phyloP scores from a whole-genome alignment of 1,284 basidiomycete species.

The Tylopilus sp. region DNA sequence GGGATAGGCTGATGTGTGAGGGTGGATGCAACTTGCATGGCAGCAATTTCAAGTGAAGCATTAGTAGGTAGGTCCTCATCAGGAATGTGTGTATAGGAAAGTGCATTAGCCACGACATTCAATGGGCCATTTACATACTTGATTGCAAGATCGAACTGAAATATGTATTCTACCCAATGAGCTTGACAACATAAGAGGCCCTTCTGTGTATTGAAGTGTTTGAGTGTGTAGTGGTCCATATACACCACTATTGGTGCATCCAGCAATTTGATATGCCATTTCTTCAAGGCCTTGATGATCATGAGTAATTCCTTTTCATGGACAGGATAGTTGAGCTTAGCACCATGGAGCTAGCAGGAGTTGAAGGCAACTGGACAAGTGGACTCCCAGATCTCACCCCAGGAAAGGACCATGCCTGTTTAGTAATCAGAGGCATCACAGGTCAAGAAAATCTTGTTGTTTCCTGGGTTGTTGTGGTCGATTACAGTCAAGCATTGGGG shows the following conservation, averaged over 20 bases:
- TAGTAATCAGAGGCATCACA: not conserved
- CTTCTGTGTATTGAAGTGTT: slow-evolving; percentile 14
- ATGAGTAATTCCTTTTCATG: slow-evolving; percentile 41
- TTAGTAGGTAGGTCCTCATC: too few relatives aligned
- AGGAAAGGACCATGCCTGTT: not conserved
- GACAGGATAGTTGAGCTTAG: slow-evolving; percentile 39
- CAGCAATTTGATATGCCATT: slow-evolving; percentile 37
- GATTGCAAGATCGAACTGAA: not conserved
- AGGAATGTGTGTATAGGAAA: too few relatives aligned
- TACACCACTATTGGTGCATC: slow-evolving; percentile 19
- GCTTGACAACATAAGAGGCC: slow-evolving; percentile 31
- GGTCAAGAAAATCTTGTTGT: not conserved
- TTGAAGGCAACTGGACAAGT: not conserved
- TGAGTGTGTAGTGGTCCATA: not conserved
- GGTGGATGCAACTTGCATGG: too few relatives aligned
- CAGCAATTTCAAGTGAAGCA: too few relatives aligned
- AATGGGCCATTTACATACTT: not conserved
- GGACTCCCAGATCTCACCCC: not conserved
- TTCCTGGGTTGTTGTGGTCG: not conserved
- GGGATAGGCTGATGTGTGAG: too few relatives aligned
- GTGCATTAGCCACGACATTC: not conserved
- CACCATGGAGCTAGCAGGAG: not conserved
- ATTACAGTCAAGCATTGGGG: not conserved
- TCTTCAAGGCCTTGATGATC: slow-evolving; percentile 36
- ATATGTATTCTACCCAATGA: not conserved